phyloP scores from a whole-genome alignment of 805 yeast species.

The Pichia californica region DNA sequence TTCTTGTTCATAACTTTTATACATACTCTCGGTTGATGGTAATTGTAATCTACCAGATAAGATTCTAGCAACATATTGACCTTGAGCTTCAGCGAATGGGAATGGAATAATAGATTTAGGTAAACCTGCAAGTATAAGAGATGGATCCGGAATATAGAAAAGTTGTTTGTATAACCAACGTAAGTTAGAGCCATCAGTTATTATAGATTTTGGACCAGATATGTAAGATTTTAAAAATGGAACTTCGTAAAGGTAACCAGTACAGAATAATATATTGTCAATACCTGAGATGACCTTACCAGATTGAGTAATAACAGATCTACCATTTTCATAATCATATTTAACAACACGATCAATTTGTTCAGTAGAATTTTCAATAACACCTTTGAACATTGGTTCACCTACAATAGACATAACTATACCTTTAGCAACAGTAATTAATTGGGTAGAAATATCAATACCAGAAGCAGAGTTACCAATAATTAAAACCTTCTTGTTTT shows the following conservation, averaged over 20 bases:
- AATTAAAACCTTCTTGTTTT: conserved; percentile 30
- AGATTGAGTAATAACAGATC: conserved; percentile 39
- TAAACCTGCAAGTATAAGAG: conserved; percentile 36
- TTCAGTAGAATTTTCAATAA: conserved; percentile 20
- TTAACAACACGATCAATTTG: conserved; percentile 22
- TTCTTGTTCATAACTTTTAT: conserved; percentile 28
- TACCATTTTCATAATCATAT: conserved; percentile 22
- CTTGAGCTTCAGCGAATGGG: conserved; percentile 45
- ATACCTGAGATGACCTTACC: conserved; percentile 41
- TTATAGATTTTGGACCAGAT: conserved; percentile 22
- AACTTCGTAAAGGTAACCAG: conserved; percentile 64
- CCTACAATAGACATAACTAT: conserved; percentile 27
- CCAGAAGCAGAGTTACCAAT: conserved; percentile 62
- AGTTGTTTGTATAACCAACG: conserved; percentile 40
- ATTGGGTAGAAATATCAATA: conserved; percentile 42
- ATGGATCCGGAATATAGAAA: conserved; percentile 40
- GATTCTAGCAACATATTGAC: conserved; percentile 35
- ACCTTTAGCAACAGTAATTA: conserved; percentile 24
- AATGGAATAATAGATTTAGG: conserved; percentile 44
- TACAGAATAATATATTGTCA: conserved; percentile 60
- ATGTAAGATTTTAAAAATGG: conserved; percentile 48
- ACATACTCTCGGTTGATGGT: conserved; percentile 35
- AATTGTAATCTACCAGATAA: conserved; percentile 37
- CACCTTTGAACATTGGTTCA: conserved; percentile 26
- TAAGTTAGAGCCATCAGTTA: conserved; percentile 32